Base-by-base conservation (phyloP, 768 basidiomycete species). In the Rhizopogon vinicolor region DNA sequence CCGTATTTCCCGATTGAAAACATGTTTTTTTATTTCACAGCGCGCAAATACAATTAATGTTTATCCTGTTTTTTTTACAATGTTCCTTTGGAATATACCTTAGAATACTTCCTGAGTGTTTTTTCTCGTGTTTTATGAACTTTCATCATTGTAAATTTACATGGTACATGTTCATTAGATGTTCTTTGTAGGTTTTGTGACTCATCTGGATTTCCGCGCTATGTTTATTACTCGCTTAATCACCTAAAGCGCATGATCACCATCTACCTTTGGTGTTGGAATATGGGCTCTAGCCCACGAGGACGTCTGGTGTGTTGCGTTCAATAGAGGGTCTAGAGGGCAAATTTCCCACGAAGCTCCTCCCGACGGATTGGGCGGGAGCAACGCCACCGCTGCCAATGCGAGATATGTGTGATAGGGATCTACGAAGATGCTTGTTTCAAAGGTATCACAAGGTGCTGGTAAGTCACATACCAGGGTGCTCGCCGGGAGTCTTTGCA, bases 371-470 rank as follows among this genome's bases (percentile, higher is more conserved):
- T 37, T 60, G n/a, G 80, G 79, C 33, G 82, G 74, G 68, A 80
- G 83, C 64, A 95, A 78, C 1, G 91, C 77, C 18, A 95, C 63
- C 0, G 91, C 87, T 0, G 96, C 94, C 37, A 97, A 72, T 2
- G 91, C 84, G 31, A 98, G 76, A 68, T 98, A 98, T 0, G 95
- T 97, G 63, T 99, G 96, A 65, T 93, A 96, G 0, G 96, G 93
- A 74, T 99, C 96, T 89, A 63, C 22, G 33, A 57, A 42, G 29
- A 42, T 13, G 59, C 64, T 51, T 68, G 54, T 25, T 7, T 43
- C 12, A 5, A 39, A 41, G 39, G 16, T 16, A 5, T 29, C 41
- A 42, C 41, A 7, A 46, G 28, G 13, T 7, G 40, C 16, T 37
- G 12, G 25, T 41, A 44, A 14, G 37, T 18, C 10, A 55, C 75